Evolutionary conservation across 1,284 basidiomycete genomes (phyloP).

Genomic region (Cryptococcus sp.): DNA sequence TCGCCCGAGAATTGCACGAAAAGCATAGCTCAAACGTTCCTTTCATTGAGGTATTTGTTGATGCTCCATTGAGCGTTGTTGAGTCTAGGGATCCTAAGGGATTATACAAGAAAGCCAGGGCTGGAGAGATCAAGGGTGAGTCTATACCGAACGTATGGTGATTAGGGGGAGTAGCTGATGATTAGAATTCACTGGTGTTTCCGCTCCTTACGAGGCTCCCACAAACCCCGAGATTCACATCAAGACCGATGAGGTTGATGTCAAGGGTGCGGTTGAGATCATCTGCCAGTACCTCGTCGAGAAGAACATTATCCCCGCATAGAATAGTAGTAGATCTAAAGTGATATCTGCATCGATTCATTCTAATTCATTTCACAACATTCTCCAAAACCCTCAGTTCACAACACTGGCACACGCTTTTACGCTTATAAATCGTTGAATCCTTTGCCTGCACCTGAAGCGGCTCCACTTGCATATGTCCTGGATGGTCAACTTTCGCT

Average conservation of each 20-base stretch:
- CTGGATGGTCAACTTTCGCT: too few species aligned
- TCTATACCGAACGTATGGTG: constrained; percentile 1
- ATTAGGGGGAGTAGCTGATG: neutral
- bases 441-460: constrained; percentile 39
- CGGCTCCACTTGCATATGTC: constrained; percentile 41
- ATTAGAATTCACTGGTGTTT: constrained; percentile 96
- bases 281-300: constrained; percentile 77
- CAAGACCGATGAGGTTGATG: constrained; percentile 74
- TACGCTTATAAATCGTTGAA: constrained; percentile 5
- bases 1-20: constrained; percentile 80
- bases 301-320: constrained; percentile 48
- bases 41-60: constrained; percentile 93
- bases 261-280: constrained; percentile 71
- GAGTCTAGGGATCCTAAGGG: constrained; percentile 96
- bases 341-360: constrained; percentile 1
- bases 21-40: constrained; percentile 56
- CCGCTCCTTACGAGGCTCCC: constrained; percentile 93
- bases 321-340: neutral
- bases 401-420: neutral
- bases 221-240: constrained; percentile 86
- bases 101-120: constrained; percentile 92
- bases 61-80: constrained; percentile 82
- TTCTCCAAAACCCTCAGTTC: neutral
- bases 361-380: neutral
- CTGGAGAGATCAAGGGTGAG: constrained; percentile 92